Percentiles rank a stretch among this genome's conserved stretches.
These are phyloP conservation scores for Orbilia ellipsospora DNA, from an alignment of 2,329 filamentous ascomycete species.

Conservation along the genomic window DNA sequence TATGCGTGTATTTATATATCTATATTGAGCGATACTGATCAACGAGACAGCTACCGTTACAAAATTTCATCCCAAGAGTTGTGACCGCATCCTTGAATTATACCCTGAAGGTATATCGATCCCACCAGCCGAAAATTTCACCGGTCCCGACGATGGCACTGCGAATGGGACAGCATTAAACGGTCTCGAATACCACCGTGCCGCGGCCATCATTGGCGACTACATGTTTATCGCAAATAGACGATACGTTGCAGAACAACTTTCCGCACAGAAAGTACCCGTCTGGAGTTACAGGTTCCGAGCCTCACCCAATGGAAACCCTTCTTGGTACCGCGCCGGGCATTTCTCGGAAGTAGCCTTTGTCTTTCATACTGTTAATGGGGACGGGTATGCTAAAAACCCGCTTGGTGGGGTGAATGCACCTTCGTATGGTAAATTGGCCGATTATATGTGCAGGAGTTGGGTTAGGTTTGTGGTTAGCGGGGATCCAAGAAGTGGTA, in stretches of 20 bases:
- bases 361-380: constrained; percentile 60
- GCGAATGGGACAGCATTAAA: constrained; percentile 59
- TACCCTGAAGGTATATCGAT: constrained; percentile 35
- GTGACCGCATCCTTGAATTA: constrained; percentile 15
- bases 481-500: constrained; percentile 18
- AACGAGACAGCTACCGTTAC: constrained; percentile 4
- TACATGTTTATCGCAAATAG: constrained; percentile 69
- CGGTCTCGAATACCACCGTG: constrained; percentile 68
- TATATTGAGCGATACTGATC: neutral
- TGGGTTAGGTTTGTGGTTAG: constrained; percentile 36
- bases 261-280: constrained; percentile 65
- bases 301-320: constrained; percentile 65
- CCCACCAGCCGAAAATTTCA: constrained; percentile 37
- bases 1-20: too few relatives aligned
- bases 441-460: constrained; percentile 35
- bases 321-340: constrained; percentile 64
- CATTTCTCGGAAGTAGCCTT: constrained; percentile 68
- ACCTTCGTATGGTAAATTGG: constrained; percentile 53
- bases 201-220: constrained; percentile 69
- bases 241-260: constrained; percentile 67
- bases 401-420: constrained; percentile 56
- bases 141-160: constrained; percentile 28
- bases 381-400: constrained; percentile 55
- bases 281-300: constrained; percentile 75
- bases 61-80: constrained; percentile 17